phyloP scores from a whole-genome alignment of 2,329 filamentous ascomycete species.

The Penicillium janthinellum region DNA sequence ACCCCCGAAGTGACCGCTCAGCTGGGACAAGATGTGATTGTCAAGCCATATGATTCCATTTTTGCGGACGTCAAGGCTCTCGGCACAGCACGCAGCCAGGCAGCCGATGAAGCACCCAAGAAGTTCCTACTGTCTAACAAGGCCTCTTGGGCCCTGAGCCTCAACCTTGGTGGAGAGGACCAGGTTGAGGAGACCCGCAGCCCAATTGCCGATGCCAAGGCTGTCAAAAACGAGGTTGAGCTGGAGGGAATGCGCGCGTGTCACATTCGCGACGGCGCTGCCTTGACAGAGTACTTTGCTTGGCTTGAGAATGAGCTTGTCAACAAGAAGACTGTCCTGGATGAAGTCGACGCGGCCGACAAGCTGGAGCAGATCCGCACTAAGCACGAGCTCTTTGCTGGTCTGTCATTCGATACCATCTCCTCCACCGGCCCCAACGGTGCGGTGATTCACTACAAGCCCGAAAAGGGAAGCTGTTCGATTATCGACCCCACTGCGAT shows the following conservation, averaged over 20 bases:
- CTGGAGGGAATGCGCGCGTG: constrained; percentile 91
- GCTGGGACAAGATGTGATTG: constrained; percentile 67
- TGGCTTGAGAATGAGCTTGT: constrained; percentile 92
- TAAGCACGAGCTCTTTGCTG: constrained; percentile 74
- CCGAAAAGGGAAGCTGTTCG: constrained; percentile 78
- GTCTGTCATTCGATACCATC: constrained; percentile 92
- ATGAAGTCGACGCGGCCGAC: constrained; percentile 90
- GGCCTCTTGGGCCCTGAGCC: constrained; percentile 89
- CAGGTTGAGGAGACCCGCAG: constrained; percentile 85
- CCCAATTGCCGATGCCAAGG: constrained; percentile 86
- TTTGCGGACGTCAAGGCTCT: constrained; percentile 75
- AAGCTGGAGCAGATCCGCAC: constrained; percentile 70
- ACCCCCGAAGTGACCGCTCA: constrained; percentile 68
- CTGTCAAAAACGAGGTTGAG: constrained; percentile 89
- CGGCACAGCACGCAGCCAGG: constrained; percentile 48
- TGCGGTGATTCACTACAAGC: constrained; percentile 94
- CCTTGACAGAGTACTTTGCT: constrained; percentile 88
- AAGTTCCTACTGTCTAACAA: constrained; percentile 87
- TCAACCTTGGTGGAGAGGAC: constrained; percentile 81
- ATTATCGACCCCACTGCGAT: constrained; percentile 80
- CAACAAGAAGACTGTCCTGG: constrained; percentile 70
- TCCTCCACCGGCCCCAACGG: constrained; percentile 92
- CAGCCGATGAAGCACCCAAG: constrained; percentile 41
- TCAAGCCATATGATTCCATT: constrained; percentile 81
- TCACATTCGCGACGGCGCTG: constrained; percentile 90